A percentile compares a stretch with the other conserved stretches of the same genome.
Conservation (phyloP, 805 yeast genomes). For the Hanseniaspora hatyaiensis region DNA sequence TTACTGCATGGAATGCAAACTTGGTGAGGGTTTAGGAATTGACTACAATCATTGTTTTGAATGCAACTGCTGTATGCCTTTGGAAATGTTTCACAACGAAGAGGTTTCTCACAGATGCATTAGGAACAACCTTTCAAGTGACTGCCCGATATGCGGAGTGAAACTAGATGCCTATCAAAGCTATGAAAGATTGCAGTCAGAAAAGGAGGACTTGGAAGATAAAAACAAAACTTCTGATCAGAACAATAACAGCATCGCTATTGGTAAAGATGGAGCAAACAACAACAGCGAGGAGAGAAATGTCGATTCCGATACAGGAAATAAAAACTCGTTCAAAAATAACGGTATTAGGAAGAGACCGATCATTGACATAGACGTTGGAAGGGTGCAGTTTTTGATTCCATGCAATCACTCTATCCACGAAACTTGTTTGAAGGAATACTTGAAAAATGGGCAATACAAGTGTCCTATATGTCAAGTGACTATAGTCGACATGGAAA, state of each 20-base stretch:
- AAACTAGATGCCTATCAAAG: neutral
- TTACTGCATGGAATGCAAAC: constrained; percentile 83
- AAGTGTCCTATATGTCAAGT: constrained; percentile 86
- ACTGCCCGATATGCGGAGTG: constrained; percentile 10
- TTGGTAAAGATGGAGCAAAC: too few species aligned
- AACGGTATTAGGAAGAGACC: constrained; percentile 80
- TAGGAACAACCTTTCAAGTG: constrained; percentile 10
- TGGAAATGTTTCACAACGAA: constrained; percentile 54
- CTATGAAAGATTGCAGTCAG: neutral
- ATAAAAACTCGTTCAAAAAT: constrained; percentile 56
- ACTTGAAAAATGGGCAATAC: constrained; percentile 61
- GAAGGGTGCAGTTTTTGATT: constrained; percentile 10
- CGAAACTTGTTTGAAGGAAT: constrained; percentile 68
- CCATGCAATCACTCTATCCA: constrained; percentile 90
- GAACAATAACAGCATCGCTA: neutral
- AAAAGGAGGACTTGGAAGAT: neutral
- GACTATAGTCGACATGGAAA: constrained; percentile 75
- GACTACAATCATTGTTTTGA: constrained; percentile 86
- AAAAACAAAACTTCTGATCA: neutral
- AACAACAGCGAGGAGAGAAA: too few species aligned
- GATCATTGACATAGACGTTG: constrained; percentile 28
- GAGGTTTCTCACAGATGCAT: constrained; percentile 10
- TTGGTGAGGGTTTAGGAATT: constrained; percentile 77
- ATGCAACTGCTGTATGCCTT: constrained; percentile 79
- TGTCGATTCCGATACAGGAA: too few species aligned